Evolutionary conservation across 2,329 filamentous ascomycete genomes (phyloP).

Genomic region (Arthrobotrys entomopaga): DNA sequence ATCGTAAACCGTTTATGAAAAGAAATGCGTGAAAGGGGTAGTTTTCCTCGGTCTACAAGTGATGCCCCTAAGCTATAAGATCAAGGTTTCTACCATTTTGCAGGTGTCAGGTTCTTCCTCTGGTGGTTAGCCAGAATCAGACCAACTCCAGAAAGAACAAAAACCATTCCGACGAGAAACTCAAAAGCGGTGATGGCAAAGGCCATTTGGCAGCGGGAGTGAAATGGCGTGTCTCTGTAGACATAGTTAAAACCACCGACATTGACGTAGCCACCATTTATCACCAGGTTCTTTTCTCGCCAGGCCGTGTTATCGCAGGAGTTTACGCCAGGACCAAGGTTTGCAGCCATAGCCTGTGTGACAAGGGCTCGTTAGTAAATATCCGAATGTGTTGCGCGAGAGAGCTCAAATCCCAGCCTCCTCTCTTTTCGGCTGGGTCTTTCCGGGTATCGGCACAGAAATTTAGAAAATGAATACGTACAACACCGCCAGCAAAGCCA

Average conservation of each 20-base stretch:
- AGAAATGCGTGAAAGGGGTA: background rate
- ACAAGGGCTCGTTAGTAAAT: constrained; percentile 5
- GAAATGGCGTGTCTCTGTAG: constrained; percentile 36
- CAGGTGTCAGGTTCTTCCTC: constrained; percentile 18
- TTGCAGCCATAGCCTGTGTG: constrained; percentile 39
- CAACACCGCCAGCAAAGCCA: constrained; percentile 48
- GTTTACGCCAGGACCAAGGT: constrained; percentile 46
- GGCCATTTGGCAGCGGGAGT: constrained; percentile 50
- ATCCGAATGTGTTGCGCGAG: constrained; percentile 29
- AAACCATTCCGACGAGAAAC: constrained; percentile 35
- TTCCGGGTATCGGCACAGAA: too few relatives aligned
- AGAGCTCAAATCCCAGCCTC: background rate
- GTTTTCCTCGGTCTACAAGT: constrained; percentile 2
- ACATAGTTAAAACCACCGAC: constrained; percentile 42
- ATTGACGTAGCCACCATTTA: constrained; percentile 46
- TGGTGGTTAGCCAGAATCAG: constrained; percentile 34
- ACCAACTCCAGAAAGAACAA: constrained; percentile 29
- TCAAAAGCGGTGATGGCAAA: constrained; percentile 47
- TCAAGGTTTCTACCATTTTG: constrained; percentile 39
- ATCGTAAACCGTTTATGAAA: background rate
- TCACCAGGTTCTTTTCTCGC: constrained; percentile 36
- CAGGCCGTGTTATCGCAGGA: constrained; percentile 45
- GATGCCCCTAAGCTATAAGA: background rate
- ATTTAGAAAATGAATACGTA: constrained; percentile 36
- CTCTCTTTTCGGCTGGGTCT: too few relatives aligned